phyloP scores from a whole-genome alignment of 495 filamentous ascomycete species.

The Aspergillus cavernicola region DNA sequence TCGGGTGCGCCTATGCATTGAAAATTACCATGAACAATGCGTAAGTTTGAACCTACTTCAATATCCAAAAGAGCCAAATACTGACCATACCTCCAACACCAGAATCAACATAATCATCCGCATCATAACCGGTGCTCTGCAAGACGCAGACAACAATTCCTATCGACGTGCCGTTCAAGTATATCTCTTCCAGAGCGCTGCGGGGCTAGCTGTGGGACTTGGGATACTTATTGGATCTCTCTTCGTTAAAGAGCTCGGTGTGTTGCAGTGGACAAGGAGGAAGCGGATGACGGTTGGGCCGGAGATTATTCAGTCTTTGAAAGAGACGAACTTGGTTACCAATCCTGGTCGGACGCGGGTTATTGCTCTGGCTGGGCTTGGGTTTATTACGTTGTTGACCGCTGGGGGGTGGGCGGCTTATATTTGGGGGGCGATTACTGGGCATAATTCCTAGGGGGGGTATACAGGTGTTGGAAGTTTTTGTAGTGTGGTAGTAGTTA shows the following conservation, averaged over 20 bases:
- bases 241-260: slow-evolving; percentile 23
- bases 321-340: slow-evolving; percentile 24
- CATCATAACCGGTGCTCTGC: slow-evolving; percentile 40
- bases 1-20: slow-evolving; percentile 40
- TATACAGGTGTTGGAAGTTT: too few relatives aligned
- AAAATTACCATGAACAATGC: slow-evolving; percentile 47
- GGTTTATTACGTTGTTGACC: slow-evolving; percentile 24
- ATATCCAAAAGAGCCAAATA: not conserved
- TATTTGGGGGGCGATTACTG: slow-evolving; percentile 43
- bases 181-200: slow-evolving; percentile 35
- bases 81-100: slow-evolving; percentile 1
- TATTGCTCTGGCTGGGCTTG: slow-evolving; percentile 32
- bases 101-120: slow-evolving; percentile 45
- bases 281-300: slow-evolving; percentile 30
- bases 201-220: slow-evolving; percentile 27
- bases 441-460: slow-evolving; percentile 27
- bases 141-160: slow-evolving; percentile 39
- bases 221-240: slow-evolving; percentile 27
- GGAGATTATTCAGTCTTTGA: slow-evolving; percentile 25
- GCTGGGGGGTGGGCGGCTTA: slow-evolving; percentile 40
- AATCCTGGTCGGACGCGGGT: slow-evolving; percentile 18
- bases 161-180: slow-evolving; percentile 39
- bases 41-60: slow-evolving; percentile 24
- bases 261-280: slow-evolving; percentile 42
- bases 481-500: too few relatives aligned